Evolutionary conservation across 345 rosid genomes (phyloP).

Genomic region (Abelmoschus esculentus): DNA sequence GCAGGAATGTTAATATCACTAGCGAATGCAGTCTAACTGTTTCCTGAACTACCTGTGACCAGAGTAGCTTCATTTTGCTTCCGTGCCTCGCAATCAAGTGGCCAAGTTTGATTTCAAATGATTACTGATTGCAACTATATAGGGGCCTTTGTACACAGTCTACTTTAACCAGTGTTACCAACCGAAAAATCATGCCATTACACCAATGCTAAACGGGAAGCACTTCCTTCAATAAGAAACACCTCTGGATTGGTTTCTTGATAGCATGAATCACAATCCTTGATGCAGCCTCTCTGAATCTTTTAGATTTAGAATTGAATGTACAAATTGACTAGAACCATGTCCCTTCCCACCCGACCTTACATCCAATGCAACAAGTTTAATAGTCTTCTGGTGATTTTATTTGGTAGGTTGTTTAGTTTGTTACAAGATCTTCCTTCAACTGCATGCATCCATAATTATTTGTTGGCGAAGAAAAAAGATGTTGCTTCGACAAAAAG

Average conservation of each 20-base stretch:
- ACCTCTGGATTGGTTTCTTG: background rate
- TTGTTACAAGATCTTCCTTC: background rate
- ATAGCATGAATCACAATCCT: background rate
- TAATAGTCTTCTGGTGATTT: background rate
- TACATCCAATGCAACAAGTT: too few species aligned
- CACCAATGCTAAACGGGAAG: too few species aligned
- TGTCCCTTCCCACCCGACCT: too few species aligned
- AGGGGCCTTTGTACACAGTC: background rate
- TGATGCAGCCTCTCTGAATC: too few species aligned
- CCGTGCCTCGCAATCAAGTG: too few species aligned
- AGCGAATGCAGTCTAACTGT: background rate
- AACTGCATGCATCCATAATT: background rate
- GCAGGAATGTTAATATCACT: background rate
- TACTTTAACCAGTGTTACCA: background rate
- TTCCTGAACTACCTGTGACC: background rate
- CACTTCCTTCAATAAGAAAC: too few species aligned
- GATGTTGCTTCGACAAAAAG: background rate
- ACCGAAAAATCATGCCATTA: background rate
- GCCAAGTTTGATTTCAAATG: too few species aligned
- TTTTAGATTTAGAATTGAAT: too few species aligned
- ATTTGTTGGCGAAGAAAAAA: background rate
- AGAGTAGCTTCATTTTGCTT: too few species aligned
- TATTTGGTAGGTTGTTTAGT: background rate
- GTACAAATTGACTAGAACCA: too few species aligned
- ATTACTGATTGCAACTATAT: background rate